Conservation (phyloP, 2,329 filamentous ascomycete species). For the Fusarium sp. region DNA sequence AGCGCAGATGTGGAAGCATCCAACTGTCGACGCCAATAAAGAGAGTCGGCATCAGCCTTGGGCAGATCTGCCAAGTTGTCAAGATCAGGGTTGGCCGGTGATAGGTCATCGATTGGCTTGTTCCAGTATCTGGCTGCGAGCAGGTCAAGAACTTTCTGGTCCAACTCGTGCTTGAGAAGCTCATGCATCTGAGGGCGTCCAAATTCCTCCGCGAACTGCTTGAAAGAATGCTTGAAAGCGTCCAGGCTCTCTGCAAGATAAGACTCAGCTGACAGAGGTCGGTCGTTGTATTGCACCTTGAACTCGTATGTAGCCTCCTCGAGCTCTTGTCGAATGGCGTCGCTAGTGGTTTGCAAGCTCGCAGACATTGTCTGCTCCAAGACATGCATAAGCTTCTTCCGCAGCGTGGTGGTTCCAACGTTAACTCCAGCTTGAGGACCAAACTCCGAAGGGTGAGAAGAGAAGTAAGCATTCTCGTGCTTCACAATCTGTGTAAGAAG, state of each 20-base stretch:
- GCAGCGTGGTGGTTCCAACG: slow-evolving; percentile 85
- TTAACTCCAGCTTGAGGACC: slow-evolving; percentile 76
- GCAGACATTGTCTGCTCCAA: slow-evolving; percentile 97
- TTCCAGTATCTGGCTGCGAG: slow-evolving; percentile 98
- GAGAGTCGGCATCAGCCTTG: slow-evolving; percentile 83
- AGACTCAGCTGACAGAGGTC: slow-evolving; percentile 92
- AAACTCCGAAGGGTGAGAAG: slow-evolving; percentile 82
- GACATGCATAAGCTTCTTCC: slow-evolving; percentile 97
- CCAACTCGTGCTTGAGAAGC: slow-evolving; percentile 89
- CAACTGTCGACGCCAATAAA: slow-evolving; percentile 94
- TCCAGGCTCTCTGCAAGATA: slow-evolving; percentile 96
- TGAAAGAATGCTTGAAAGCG: slow-evolving; percentile 97
- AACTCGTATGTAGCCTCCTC: slow-evolving; percentile 98
- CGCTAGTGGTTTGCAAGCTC: slow-evolving; percentile 87
- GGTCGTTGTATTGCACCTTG: slow-evolving; percentile 99
- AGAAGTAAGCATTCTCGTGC: slow-evolving; percentile 91
- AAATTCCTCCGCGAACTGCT: slow-evolving; percentile 89
- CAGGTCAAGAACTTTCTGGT: slow-evolving; percentile 93
- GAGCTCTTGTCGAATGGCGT: slow-evolving; percentile 92
- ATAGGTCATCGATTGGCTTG: slow-evolving; percentile 88
- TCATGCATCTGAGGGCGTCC: slow-evolving; percentile 89
- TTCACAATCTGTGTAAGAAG: slow-evolving; percentile 83
- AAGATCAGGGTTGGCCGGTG: slow-evolving; percentile 70
- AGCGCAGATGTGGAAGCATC: slow-evolving; percentile 90
- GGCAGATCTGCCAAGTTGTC: slow-evolving; percentile 82